Base-by-base conservation (phyloP, 2,329 filamentous ascomycete species). In the Endocalyx cinctus region DNA sequence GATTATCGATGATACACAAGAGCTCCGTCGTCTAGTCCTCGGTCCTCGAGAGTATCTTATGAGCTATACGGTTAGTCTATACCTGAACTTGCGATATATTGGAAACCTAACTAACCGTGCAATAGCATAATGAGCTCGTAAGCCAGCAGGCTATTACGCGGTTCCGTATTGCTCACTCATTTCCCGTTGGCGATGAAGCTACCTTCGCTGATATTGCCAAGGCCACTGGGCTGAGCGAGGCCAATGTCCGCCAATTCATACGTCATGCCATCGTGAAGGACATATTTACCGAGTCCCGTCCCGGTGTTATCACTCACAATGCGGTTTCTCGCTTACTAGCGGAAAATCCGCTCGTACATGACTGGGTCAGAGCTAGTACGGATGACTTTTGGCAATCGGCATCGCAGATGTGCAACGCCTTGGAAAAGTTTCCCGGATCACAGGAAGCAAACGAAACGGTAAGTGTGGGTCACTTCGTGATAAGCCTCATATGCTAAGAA, bases 91-190 rank as follows among this genome's bases (percentile, higher is more conserved):
- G n/a, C n/a, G n/a, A n/a, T n/a, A n/a, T n/a, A n/a, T n/a, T n/a
- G n/a, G n/a, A n/a, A n/a, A n/a, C n/a, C n/a, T n/a, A n/a, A n/a
- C n/a, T n/a, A n/a, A n/a, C n/a, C n/a, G n/a, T n/a, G n/a, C n/a
- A n/a, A n/a, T n/a, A 47, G 46, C 45, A 47, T 16, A 34, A 51
- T 29, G 45, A 47, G 26, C 36, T 54, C 4, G 29, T 54, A 10
- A 46, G 41, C 35, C 46, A 51, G 29, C 48, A 52, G 39, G 50
- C 42, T 10, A 52, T 48, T 18, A 36, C 35, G 2, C 42, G 46
- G 1, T 53, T 46, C 27, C 19, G 37, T 2, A 22, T 54, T 10
- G 45, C 45, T 2, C 47, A 51, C 15, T 31, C 39, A 3, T 49
- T 53, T 29, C 47, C 47, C 1, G 29, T 51, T 14, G 46, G 41